Evolutionary conservation across 108 stramenopile species (phyloP).

Genomic region (Skeletonema menzelii): DNA sequence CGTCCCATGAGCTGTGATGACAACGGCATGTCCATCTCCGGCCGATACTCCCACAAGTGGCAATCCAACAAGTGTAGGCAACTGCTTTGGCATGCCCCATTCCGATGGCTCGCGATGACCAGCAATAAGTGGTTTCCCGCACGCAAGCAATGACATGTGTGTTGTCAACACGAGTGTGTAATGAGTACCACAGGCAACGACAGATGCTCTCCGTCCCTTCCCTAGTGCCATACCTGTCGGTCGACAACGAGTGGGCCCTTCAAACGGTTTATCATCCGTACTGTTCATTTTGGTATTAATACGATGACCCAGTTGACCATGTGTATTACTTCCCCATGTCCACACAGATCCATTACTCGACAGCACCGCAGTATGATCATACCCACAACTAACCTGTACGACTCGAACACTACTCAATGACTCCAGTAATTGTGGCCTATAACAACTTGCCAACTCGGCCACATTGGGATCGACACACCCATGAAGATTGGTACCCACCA

Average conservation of each 20-base stretch:
- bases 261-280: too few relatives aligned
- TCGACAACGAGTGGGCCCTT: constrained; percentile 21
- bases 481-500: constrained; percentile 60
- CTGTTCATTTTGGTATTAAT: not conserved
- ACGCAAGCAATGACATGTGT: constrained; percentile 62
- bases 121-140: constrained; percentile 49
- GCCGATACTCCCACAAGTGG: constrained; percentile 66
- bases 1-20: constrained; percentile 69
- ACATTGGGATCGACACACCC: constrained; percentile 68
- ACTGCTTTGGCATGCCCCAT: constrained; percentile 41
- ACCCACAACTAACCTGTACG: constrained; percentile 63
- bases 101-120: constrained; percentile 37
- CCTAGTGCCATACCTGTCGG: constrained; percentile 48
- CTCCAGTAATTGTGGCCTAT: constrained; percentile 52
- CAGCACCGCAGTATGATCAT: constrained; percentile 71
- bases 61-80: constrained; percentile 57
- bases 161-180: constrained; percentile 73
- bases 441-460: constrained; percentile 16
- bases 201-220: constrained; percentile 43
- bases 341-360: constrained; percentile 63
- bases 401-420: constrained; percentile 47
- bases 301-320: constrained; percentile 73
- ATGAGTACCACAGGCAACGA: constrained; percentile 60
- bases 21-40: constrained; percentile 67
- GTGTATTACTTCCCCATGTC: constrained; percentile 68